Conservation (phyloP, 169 alveolate genomes). For the Cyclospora cayetanensis region DNA sequence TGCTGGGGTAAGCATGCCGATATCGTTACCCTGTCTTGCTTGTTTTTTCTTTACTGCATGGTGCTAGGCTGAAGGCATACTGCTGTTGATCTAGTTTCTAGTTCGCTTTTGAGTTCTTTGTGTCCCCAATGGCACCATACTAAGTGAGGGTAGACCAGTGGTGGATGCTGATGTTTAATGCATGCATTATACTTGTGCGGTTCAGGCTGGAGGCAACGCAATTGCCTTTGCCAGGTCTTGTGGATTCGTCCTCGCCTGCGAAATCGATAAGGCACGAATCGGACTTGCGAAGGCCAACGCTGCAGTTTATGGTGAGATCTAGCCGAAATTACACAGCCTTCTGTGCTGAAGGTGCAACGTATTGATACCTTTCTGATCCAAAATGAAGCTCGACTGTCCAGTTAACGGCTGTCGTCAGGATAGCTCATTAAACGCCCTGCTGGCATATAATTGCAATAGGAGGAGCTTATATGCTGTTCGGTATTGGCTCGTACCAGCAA, state of each 20-base stretch:
- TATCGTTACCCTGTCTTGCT: neutral
- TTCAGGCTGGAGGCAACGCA: conserved; percentile 66
- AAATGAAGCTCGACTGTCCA: too few species aligned
- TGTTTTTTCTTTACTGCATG: neutral
- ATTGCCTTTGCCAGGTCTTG: conserved; percentile 59
- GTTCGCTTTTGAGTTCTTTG: neutral
- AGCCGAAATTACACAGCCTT: too few species aligned
- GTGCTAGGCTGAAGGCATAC: neutral
- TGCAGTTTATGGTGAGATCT: conserved; percentile 62
- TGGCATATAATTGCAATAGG: too few species aligned
- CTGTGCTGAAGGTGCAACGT: too few species aligned
- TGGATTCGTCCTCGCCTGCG: conserved; percentile 57
- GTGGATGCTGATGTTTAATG: neutral
- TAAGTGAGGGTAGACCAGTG: neutral
- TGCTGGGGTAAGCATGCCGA: conserved; percentile 58
- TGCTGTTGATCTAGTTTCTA: neutral
- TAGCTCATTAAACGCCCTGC: too few species aligned
- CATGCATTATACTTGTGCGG: neutral
- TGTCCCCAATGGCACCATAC: neutral
- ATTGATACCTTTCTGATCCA: too few species aligned
- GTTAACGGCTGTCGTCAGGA: too few species aligned
- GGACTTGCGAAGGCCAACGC: conserved; percentile 41
- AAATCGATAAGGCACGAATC: conserved; percentile 27
- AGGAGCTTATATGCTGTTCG: too few species aligned
- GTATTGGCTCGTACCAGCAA: too few species aligned